These are phyloP conservation scores for Orbilia oligospora DNA, from an alignment of 2,329 filamentous ascomycete species.

Conservation along the genomic window DNA sequence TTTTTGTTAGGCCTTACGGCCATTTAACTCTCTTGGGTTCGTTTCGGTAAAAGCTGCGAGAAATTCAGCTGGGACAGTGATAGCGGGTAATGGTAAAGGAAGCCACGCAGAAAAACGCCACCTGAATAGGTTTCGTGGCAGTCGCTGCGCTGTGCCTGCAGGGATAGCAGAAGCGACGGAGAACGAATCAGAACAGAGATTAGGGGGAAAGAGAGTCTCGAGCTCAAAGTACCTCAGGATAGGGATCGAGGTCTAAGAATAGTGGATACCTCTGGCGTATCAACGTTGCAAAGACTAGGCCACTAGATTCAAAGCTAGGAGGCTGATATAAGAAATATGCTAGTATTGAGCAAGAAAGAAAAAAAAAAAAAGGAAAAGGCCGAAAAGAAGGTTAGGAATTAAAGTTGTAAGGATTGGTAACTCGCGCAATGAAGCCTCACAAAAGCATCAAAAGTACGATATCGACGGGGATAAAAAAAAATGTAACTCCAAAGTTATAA, in stretches of 20 bases:
- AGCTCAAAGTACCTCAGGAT: constrained; percentile 32
- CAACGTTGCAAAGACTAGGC: background rate
- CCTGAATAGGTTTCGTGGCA: constrained; percentile 10
- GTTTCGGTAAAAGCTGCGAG: constrained; percentile 30
- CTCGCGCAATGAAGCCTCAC: constrained; percentile 12
- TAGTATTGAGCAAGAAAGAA: background rate
- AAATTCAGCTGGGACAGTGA: constrained; percentile 10
- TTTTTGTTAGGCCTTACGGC: constrained; percentile 2
- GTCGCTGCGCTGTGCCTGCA: constrained; percentile 19
- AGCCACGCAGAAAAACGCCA: constrained; percentile 23
- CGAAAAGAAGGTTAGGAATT: constrained; percentile 7
- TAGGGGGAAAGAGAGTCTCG: constrained; percentile 17
- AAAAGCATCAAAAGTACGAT: constrained; percentile 17
- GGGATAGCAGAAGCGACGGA: constrained; percentile 26
- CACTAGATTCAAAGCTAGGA: background rate
- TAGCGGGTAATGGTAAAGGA: constrained; percentile 8
- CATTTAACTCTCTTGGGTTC: constrained; percentile 3
- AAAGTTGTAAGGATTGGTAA: constrained; percentile 27
- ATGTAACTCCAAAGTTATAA: constrained; percentile 53
- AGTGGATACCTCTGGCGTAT: constrained; percentile 22
- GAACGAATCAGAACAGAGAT: constrained; percentile 36
- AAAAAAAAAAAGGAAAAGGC: background rate
- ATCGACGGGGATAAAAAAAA: constrained; percentile 21
- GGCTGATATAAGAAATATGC: constrained; percentile 12
- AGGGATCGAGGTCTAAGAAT: constrained; percentile 42